Conservation (phyloP, 148 eudicot species). For the Rhododendron griersonianum region DNA sequence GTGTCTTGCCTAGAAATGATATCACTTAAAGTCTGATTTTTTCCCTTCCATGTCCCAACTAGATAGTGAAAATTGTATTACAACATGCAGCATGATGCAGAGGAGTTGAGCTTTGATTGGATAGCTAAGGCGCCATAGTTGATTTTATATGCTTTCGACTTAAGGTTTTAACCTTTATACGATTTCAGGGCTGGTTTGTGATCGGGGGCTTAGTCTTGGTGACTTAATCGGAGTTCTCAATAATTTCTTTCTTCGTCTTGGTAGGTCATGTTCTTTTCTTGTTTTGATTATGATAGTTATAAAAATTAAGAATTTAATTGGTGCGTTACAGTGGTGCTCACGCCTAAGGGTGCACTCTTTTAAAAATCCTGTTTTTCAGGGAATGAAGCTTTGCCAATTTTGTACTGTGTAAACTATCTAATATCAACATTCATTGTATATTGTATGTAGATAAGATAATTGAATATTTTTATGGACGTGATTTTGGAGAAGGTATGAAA, state of each 20-base stretch:
- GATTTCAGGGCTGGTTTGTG: constrained; percentile 78
- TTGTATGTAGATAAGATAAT: neutral
- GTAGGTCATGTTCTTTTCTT: constrained; percentile 21
- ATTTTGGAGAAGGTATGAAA: constrained; percentile 4
- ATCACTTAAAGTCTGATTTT: neutral
- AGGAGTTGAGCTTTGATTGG: neutral
- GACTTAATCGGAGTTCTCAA: constrained; percentile 88
- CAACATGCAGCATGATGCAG: neutral
- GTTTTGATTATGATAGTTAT: neutral
- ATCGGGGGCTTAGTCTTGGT: constrained; percentile 85
- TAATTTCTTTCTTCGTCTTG: constrained; percentile 83
- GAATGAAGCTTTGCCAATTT: neutral
- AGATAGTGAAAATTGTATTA: neutral
- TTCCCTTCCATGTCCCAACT: neutral
- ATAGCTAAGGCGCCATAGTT: neutral
- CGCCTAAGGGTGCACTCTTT: neutral
- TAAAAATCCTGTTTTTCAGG: neutral
- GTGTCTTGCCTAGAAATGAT: neutral
- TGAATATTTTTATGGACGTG: neutral
- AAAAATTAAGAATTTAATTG: neutral
- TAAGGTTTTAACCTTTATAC: constrained; percentile 2
- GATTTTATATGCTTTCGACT: neutral
- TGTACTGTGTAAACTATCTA: neutral
- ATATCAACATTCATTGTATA: neutral
- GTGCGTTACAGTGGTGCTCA: neutral